These are phyloP conservation scores for Globisporangium iwayamae DNA, from an alignment of 352 stramenopile species.

Conservation along the genomic window DNA sequence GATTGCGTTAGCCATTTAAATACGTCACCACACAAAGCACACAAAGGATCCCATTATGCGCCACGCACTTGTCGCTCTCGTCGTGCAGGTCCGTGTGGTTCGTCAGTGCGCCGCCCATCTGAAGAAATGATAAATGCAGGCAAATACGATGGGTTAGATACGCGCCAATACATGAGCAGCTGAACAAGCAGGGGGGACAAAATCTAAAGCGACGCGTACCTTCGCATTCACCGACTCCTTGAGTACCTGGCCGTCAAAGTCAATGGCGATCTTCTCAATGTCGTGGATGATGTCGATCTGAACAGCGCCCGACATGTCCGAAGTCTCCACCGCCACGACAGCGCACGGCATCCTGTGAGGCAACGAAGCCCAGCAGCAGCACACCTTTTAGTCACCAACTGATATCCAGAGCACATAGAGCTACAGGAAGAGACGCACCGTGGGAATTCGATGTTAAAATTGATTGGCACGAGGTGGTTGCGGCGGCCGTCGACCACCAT, in stretches of 20 bases:
- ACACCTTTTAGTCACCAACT: background rate
- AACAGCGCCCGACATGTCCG: conserved; percentile 60
- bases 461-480: conserved; percentile 66
- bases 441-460: conserved; percentile 82
- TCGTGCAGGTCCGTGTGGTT: conserved; percentile 69
- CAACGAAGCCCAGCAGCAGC: background rate
- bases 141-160: background rate
- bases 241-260: conserved; percentile 39
- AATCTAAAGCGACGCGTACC: conserved; percentile 13
- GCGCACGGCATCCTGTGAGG: conserved; percentile 66
- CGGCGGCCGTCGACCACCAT: conserved; percentile 79
- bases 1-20: background rate
- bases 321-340: conserved; percentile 66
- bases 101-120: conserved; percentile 69
- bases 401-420: background rate
- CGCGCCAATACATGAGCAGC: background rate
- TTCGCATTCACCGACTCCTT: conserved; percentile 49
- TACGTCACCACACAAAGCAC: background rate
- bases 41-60: background rate
- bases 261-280: conserved; percentile 71
- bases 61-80: conserved; percentile 42
- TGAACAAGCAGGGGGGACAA: background rate
- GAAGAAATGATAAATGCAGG: background rate
- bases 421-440: conserved; percentile 23
- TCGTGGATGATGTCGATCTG: conserved; percentile 80